Base-by-base conservation (phyloP, 495 filamentous ascomycete species). In the Chlorociboria aeruginascens region DNA sequence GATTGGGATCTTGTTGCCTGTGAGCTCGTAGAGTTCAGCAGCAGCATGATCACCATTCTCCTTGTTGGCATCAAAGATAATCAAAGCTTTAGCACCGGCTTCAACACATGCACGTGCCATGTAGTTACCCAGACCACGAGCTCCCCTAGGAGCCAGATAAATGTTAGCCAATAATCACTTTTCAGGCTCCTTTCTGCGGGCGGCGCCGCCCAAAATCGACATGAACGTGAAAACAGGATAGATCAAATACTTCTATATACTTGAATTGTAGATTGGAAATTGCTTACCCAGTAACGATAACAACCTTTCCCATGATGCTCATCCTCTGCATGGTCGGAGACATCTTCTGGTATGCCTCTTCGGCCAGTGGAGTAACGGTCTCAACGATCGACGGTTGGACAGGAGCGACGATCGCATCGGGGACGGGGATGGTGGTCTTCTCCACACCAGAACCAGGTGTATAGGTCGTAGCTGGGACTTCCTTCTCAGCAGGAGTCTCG, bases 41-140 rank as follows among this genome's bases (percentile, higher is more conserved):
- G 81, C 82, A 11, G 82, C 63, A 52, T 72, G 64, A 56, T 82
- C 80, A 30, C 84, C 84, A n/a, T 83, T 71, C 17, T 84, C 77
- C 59, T 81, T 76, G 61, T 83, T 80, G 49, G 79, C 75, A 54
- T 89, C 84, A 52, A 89, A 74, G 55, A 89, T 83, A 42, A 78
- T 77, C 40, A 89, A 72, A 25, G 78, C 79, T 65, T 81, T 78
- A 32, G 79, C 74, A 38, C 84, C 83, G 45, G 77, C 81, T 61
- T 89, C 83, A 41, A 79, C 76, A 50, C 83, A 75, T 28, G 82
- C 83, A 46, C 81, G 74, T 35, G 84, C 80, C 79, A 89, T 89
- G 63, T 80, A 72, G 67, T 78, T 80, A 50, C 84, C 84, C 31
- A 89, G 69, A 54, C 84, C 82, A 51, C 84, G 79, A 51, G 81